phyloP scores from a whole-genome alignment of 208 protist species.

The Plasmodiophora brassicae region DNA sequence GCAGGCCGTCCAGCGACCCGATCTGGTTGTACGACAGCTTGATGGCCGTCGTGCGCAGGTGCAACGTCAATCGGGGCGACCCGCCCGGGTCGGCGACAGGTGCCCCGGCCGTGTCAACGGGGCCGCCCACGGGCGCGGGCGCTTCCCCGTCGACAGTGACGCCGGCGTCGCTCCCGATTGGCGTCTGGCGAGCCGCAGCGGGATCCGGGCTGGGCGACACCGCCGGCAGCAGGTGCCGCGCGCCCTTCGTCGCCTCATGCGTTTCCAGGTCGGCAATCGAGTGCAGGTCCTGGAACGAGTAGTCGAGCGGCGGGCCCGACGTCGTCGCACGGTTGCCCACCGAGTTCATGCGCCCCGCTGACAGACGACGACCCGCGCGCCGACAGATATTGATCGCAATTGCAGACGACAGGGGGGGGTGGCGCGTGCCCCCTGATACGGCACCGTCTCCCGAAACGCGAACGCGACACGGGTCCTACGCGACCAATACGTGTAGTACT shows the following conservation, averaged over 20 bases:
- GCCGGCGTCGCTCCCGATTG: neutral
- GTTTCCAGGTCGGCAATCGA: neutral
- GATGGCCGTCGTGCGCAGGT: neutral
- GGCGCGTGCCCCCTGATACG: too few species aligned
- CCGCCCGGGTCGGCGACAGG: too few species aligned
- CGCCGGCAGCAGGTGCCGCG: neutral
- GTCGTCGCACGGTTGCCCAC: neutral
- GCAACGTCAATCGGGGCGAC: too few species aligned
- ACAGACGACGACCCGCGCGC: too few species aligned
- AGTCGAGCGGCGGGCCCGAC: neutral
- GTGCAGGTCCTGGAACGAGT: slow-evolving; percentile 1
- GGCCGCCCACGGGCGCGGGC: neutral
- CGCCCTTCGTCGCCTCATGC: neutral
- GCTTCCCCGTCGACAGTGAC: neutral
- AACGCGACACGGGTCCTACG: too few species aligned
- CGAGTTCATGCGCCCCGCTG: neutral
- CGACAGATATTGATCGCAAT: too few species aligned
- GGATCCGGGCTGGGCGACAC: neutral
- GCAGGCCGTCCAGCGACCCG: neutral
- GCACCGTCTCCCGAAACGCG: too few species aligned
- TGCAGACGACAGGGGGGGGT: too few species aligned
- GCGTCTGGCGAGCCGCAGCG: neutral
- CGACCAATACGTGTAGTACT: too few species aligned
- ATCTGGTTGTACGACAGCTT: neutral
- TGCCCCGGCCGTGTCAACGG: neutral